These are phyloP conservation scores for Beauveria rudraprayagi DNA, from an alignment of 2,329 filamentous ascomycete species.

Conservation along the genomic window DNA sequence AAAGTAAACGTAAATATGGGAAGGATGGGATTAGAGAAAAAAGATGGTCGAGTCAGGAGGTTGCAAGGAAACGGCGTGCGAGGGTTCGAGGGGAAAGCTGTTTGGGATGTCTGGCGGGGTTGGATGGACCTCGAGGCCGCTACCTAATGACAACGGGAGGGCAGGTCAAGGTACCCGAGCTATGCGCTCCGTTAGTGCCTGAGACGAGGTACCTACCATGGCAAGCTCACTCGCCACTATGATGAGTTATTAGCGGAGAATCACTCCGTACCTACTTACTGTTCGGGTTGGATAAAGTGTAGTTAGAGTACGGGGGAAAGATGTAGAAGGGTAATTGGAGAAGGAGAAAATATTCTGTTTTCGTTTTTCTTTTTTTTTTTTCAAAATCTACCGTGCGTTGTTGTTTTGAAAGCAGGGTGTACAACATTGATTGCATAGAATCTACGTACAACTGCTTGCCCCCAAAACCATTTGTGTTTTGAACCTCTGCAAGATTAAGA, in stretches of 20 bases:
- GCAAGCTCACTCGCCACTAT: background rate
- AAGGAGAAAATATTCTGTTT: too few species aligned
- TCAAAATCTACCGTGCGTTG: too few species aligned
- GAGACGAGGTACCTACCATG: background rate
- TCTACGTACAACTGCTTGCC: background rate
- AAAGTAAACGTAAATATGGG: constrained; percentile 13
- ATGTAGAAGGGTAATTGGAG: too few species aligned
- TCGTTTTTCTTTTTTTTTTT: too few species aligned
- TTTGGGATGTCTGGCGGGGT: constrained; percentile 6
- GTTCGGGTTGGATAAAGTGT: too few species aligned
- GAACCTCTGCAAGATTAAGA: background rate
- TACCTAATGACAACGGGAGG: background rate
- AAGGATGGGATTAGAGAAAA: background rate
- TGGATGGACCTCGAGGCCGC: background rate
- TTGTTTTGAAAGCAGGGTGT: too few species aligned
- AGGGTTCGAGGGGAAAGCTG: constrained; percentile 1
- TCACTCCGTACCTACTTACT: too few species aligned
- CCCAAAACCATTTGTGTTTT: background rate
- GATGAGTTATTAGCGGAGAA: too few species aligned
- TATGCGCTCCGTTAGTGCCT: background rate
- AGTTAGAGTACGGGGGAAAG: too few species aligned
- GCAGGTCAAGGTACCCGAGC: background rate
- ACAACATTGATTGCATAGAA: too few species aligned
- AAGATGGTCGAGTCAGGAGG: constrained; percentile 1
- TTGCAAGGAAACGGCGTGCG: constrained; percentile 1